These are phyloP conservation scores for Hyaloperonospora brassicae DNA, from an alignment of 352 stramenopile genomes.

Conservation along the genomic window DNA sequence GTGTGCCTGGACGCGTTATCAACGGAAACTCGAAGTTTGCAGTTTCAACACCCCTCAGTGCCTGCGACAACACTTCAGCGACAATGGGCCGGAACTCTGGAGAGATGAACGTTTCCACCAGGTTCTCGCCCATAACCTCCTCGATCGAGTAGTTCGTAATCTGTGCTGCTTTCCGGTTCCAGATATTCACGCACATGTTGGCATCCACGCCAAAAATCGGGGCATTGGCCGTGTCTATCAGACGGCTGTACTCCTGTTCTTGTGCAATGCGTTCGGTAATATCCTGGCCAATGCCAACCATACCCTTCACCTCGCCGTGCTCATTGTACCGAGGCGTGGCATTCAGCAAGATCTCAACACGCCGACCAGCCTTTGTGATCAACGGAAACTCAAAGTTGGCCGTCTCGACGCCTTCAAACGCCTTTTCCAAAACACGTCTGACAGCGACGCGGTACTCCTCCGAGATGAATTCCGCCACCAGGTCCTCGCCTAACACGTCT, in stretches of 20 bases:
- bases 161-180: conserved; percentile 85
- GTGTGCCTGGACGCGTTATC: conserved; percentile 57
- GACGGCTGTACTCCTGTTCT: conserved; percentile 62
- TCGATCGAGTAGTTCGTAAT: conserved; percentile 84
- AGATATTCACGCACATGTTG: conserved; percentile 73
- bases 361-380: conserved; percentile 36
- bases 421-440: conserved; percentile 31
- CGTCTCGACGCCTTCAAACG: conserved; percentile 45
- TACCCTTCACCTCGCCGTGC: conserved; percentile 58
- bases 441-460: conserved; percentile 26
- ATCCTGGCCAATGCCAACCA: conserved; percentile 48
- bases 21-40: conserved; percentile 88
- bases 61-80: conserved; percentile 66
- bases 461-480: conserved; percentile 54
- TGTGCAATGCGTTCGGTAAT: conserved; percentile 27
- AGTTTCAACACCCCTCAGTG: conserved; percentile 62
- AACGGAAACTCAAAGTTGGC: conserved; percentile 80
- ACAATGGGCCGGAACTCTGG: conserved; percentile 65
- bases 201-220: conserved; percentile 60
- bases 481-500: conserved; percentile 63
- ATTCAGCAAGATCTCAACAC: conserved; percentile 49
- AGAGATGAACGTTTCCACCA: conserved; percentile 85
- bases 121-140: conserved; percentile 80
- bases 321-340: conserved; percentile 62
- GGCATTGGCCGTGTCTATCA: conserved; percentile 81